Evolutionary conservation across 1,284 basidiomycete species (phyloP).

Genomic region (Tilletia walkeri): DNA sequence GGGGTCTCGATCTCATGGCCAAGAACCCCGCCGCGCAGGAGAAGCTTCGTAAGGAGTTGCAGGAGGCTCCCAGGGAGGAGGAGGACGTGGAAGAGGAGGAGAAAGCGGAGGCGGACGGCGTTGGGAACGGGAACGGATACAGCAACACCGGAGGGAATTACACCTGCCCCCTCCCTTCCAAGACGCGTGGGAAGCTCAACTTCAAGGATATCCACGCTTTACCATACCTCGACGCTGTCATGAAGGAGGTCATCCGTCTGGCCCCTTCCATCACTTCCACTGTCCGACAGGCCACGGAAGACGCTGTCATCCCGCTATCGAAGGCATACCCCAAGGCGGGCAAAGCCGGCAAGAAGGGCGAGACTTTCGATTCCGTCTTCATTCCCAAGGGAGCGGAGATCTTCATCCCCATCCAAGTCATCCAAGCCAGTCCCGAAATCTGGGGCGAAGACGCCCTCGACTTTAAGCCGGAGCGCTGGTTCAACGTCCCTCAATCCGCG

Average conservation of each 20-base stretch:
- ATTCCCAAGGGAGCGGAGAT: constrained; percentile 37
- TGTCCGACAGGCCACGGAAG: constrained; percentile 35
- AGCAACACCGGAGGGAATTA: background rate
- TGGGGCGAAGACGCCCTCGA: constrained; percentile 44
- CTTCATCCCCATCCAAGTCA: constrained; percentile 41
- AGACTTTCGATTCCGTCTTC: constrained; percentile 36
- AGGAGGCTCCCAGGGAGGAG: constrained; percentile 28
- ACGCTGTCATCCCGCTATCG: constrained; percentile 41
- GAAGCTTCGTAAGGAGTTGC: constrained; percentile 30
- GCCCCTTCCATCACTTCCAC: constrained; percentile 44
- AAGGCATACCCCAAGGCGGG: constrained; percentile 33
- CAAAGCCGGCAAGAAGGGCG: constrained; percentile 22
- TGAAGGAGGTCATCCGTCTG: constrained; percentile 43
- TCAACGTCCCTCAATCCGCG: constrained; percentile 31
- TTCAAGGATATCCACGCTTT: constrained; percentile 31
- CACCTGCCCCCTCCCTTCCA: background rate
- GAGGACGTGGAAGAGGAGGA: constrained; percentile 26
- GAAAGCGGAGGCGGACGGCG: background rate
- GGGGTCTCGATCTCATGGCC: constrained; percentile 72
- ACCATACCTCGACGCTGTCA: constrained; percentile 39
- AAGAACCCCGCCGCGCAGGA: constrained; percentile 65
- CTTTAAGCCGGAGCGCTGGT: constrained; percentile 48
- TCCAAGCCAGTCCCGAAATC: constrained; percentile 36
- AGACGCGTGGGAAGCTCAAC: constrained; percentile 26
- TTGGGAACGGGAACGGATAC: constrained; percentile 4